phyloP scores from a whole-genome alignment of 2,329 filamentous ascomycete genomes.

The Phoma sp. region DNA sequence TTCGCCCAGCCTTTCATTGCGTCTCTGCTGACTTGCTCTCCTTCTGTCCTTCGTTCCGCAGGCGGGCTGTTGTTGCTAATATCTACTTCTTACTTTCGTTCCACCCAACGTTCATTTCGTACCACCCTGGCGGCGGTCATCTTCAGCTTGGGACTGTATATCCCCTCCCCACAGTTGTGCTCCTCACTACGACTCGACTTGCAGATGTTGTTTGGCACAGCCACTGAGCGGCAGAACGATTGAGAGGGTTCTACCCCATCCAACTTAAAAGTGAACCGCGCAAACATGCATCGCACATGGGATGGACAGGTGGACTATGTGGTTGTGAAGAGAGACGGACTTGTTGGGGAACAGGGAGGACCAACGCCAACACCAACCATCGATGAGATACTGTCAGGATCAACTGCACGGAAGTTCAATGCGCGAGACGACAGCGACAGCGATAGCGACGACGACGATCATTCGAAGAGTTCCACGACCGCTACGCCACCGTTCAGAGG shows the following conservation, averaged over 20 bases:
- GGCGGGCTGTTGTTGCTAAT: slow-evolving; percentile 46
- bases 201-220: slow-evolving; percentile 45
- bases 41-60: slow-evolving; percentile 46
- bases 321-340: slow-evolving; percentile 33
- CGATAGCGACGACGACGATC: slow-evolving; percentile 17
- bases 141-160: slow-evolving; percentile 41
- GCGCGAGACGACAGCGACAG: slow-evolving; percentile 2
- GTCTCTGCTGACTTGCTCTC: slow-evolving; percentile 40
- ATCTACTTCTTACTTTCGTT: slow-evolving; percentile 40
- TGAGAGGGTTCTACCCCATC: slow-evolving; percentile 39
- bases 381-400: slow-evolving; percentile 20
- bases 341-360: slow-evolving; percentile 15
- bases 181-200: slow-evolving; percentile 29
- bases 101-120: slow-evolving; percentile 28
- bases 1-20: slow-evolving; percentile 44
- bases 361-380: slow-evolving; percentile 25
- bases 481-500: slow-evolving; percentile 13
- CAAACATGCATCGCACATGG: slow-evolving; percentile 34
- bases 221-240: slow-evolving; percentile 41
- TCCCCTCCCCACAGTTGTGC: slow-evolving; percentile 3
- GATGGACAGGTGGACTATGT: slow-evolving; percentile 36
- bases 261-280: slow-evolving; percentile 26
- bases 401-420: slow-evolving; percentile 20
- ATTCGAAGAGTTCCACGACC: slow-evolving; percentile 22
- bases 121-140: slow-evolving; percentile 41